A percentile compares a stretch with the other conserved stretches of the same genome.
phyloP scores from a whole-genome alignment of 2,329 filamentous ascomycete genomes.

The Epicoccum nigrum region DNA sequence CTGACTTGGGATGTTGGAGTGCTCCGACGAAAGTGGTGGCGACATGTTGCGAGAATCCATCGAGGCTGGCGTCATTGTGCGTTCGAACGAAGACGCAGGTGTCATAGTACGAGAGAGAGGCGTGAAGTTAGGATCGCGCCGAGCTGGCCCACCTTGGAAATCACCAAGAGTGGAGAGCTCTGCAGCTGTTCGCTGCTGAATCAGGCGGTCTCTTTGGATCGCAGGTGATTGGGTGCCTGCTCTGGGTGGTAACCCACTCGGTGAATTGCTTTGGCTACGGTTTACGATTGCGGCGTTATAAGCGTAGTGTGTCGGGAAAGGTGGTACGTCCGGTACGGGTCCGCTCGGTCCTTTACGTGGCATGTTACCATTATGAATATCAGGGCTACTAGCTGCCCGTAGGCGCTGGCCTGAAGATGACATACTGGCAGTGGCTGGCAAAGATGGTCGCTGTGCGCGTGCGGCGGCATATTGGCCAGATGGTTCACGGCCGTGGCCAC shows the following conservation, averaged over 20 bases:
- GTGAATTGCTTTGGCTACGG: constrained; percentile 82
- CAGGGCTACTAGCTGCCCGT: constrained; percentile 92
- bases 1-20: constrained; percentile 66
- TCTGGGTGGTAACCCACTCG: constrained; percentile 70
- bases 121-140: constrained; percentile 40
- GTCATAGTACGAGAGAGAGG: constrained; percentile 45
- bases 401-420: constrained; percentile 60
- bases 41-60: constrained; percentile 49
- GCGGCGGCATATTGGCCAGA: constrained; percentile 69
- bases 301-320: constrained; percentile 63
- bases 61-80: constrained; percentile 46
- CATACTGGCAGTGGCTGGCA: constrained; percentile 69
- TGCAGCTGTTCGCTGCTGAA: constrained; percentile 47
- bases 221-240: constrained; percentile 75
- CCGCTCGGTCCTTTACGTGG: constrained; percentile 63
- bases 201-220: constrained; percentile 64
- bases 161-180: constrained; percentile 49
- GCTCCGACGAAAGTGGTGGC: constrained; percentile 43
- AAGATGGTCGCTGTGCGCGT: constrained; percentile 76
- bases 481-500: constrained; percentile 75
- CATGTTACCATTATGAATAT: constrained; percentile 73
- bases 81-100: constrained; percentile 49
- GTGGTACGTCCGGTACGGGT: constrained; percentile 54
- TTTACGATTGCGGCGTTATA: constrained; percentile 68
- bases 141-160: constrained; percentile 36